A percentile compares a stretch with the other conserved stretches of the same genome.
phyloP scores from a whole-genome alignment of 2,329 filamentous ascomycete genomes.

The Polytolypa hystricis region DNA sequence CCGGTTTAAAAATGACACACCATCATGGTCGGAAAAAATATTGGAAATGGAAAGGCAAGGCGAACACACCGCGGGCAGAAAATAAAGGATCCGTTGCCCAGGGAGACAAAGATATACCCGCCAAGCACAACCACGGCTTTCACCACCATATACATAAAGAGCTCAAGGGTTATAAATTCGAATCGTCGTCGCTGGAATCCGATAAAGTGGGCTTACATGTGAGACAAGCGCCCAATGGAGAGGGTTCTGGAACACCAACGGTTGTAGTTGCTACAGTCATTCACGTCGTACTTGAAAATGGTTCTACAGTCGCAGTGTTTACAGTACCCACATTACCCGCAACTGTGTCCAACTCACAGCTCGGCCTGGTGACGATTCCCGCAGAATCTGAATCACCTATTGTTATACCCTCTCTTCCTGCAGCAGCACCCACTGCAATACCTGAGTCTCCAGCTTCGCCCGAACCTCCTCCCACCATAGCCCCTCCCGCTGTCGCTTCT shows the following conservation, averaged over 20 bases:
- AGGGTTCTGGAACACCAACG: slow-evolving; percentile 7
- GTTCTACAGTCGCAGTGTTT: slow-evolving; percentile 14
- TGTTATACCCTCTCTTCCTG: slow-evolving; percentile 5
- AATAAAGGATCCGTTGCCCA: not conserved
- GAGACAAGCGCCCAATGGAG: not conserved
- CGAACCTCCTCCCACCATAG: not conserved
- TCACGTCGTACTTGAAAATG: slow-evolving; percentile 15
- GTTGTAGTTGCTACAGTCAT: slow-evolving; percentile 14
- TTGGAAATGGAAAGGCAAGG: too few relatives aligned
- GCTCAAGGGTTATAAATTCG: not conserved
- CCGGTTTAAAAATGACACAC: too few relatives aligned
- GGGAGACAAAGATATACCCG: not conserved
- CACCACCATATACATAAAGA: not conserved
- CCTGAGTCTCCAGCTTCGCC: not conserved
- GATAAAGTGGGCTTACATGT: not conserved
- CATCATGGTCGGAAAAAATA: too few relatives aligned
- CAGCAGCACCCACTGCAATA: not conserved
- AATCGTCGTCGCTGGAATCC: not conserved
- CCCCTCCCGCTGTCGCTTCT: not conserved
- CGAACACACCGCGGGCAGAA: too few relatives aligned
- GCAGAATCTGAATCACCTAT: slow-evolving; percentile 11
- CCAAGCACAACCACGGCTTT: not conserved
- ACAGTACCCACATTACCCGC: slow-evolving; percentile 17
- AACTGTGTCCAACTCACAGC: slow-evolving; percentile 14
- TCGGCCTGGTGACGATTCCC: slow-evolving; percentile 16